Evolutionary conservation across 768 basidiomycete genomes (phyloP), one percentile per base, ranked within the genome.

Genomic region (Steccherinum ochraceum): DNA sequence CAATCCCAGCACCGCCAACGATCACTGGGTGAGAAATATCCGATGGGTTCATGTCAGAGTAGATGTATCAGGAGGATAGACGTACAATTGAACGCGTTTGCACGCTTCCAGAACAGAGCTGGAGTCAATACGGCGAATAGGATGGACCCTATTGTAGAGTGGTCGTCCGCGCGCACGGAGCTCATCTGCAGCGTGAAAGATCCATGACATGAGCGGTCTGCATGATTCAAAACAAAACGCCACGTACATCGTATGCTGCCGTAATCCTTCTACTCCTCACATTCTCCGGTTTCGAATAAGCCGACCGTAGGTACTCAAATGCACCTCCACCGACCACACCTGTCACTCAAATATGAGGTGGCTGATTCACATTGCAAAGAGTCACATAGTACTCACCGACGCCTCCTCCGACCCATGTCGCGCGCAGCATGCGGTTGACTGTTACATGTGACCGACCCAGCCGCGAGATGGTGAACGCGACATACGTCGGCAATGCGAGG

Each of bases 91-190:
- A 82, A 66, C 13, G 73, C 62, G 26, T 67, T 72, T 25, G 84
- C 86, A 48, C 77, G 75, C 45, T 78, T 89, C 86, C 86, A 91
- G 46, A 90, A 72, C 24, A 89, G 48, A 2, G 86, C 84, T 2
- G 89, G 84, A 3, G 75, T 77, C 2, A 90, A 62, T 12, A 85
- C 76, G 13, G 77, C 78, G 51, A 74, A 77, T 19, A 92, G 65
- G 44, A 90, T 59, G 18, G 75, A 74, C 21, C 89, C 89, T 43
- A 91, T 86, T 1, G 80, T 88, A 19, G 86, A 76, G 61, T 88
- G 83, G 63, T 91, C 89, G 49, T 89, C 81, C 44, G 76, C 73
- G 55, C 87, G 72, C 48, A 87, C 65, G 19, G 77, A 73, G 40
- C 71, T 68, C 12, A 73, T 77, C 86, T 89, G 47, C 10, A 1